Conservation (phyloP, 2,329 filamentous ascomycete genomes). For the Akanthomyces dipterigenus region DNA sequence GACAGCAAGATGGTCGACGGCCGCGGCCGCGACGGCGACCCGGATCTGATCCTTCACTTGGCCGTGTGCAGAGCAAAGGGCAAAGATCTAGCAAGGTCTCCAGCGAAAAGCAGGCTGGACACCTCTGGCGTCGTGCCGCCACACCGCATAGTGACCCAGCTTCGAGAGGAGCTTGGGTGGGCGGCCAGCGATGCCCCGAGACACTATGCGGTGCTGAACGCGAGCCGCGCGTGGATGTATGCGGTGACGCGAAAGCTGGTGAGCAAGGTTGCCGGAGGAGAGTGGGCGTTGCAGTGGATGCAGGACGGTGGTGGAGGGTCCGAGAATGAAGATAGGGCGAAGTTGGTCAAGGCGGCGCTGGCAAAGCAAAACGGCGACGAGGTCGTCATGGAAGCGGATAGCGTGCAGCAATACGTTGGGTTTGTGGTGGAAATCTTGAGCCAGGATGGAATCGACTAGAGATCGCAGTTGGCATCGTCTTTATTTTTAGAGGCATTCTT, state of each 20-base stretch:
- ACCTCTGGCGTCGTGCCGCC: not conserved
- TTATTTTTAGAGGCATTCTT: not conserved
- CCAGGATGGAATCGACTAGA: constrained; percentile 6
- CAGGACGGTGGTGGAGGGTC: not conserved
- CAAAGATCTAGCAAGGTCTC: not conserved
- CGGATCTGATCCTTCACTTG: not conserved
- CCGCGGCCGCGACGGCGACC: not conserved
- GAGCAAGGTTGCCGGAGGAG: not conserved
- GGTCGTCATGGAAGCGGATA: not conserved
- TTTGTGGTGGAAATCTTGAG: not conserved
- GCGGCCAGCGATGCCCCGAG: not conserved
- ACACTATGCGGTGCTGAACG: not conserved
- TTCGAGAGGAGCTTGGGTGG: not conserved
- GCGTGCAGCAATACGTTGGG: not conserved
- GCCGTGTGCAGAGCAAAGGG: not conserved
- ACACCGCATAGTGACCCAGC: not conserved
- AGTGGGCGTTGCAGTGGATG: not conserved
- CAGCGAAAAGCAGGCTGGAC: not conserved
- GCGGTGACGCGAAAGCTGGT: not conserved
- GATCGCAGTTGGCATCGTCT: too few species aligned
- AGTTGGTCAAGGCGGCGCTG: not conserved
- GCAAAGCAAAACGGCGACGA: not conserved
- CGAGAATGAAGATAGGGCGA: not conserved
- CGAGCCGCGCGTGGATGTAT: not conserved
- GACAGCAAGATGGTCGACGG: not conserved